Conservation (phyloP, 2,329 filamentous ascomycete species). For the Colletotrichum gloeosporioides region DNA sequence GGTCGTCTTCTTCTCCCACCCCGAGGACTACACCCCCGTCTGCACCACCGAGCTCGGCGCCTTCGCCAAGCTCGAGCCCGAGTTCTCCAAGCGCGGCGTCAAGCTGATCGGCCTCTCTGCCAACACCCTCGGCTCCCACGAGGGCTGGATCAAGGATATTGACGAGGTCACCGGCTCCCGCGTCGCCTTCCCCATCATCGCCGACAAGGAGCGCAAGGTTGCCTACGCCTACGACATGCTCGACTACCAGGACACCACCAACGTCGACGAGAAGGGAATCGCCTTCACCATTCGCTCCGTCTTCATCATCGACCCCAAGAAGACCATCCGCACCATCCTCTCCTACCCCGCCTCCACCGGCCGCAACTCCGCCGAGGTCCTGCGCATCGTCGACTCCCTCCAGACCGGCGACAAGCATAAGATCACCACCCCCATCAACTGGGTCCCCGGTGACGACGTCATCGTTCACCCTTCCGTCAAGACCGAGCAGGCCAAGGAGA, state of each 20-base stretch:
- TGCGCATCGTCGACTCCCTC: constrained; percentile 79
- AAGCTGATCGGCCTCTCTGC: constrained; percentile 92
- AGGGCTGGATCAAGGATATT: constrained; percentile 90
- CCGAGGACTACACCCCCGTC: constrained; percentile 90
- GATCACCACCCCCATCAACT: constrained; percentile 89
- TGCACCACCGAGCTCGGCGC: constrained; percentile 96
- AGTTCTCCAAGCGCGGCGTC: constrained; percentile 85
- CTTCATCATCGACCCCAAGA: constrained; percentile 92
- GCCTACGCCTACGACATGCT: constrained; percentile 83
- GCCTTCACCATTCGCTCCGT: constrained; percentile 95
- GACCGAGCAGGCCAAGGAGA: constrained; percentile 84
- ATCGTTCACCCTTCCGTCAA: constrained; percentile 86
- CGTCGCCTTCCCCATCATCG: constrained; percentile 80
- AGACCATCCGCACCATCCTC: constrained; percentile 92
- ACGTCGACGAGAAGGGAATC: constrained; percentile 81
- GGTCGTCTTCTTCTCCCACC: constrained; percentile 86
- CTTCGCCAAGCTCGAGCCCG: constrained; percentile 86
- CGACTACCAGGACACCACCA: constrained; percentile 81
- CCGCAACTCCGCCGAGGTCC: constrained; percentile 80
- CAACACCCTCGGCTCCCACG: constrained; percentile 85
- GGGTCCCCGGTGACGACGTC: constrained; percentile 87
- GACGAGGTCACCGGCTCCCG: constrained; percentile 76
- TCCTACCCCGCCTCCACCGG: constrained; percentile 92
- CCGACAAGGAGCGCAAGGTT: constrained; percentile 78
- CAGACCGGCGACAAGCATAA: constrained; percentile 88